Evolutionary conservation across 192 early-diverging fungal species (phyloP), one percentile per base, ranked within the genome.

Genomic region (Coemansia sp.): DNA sequence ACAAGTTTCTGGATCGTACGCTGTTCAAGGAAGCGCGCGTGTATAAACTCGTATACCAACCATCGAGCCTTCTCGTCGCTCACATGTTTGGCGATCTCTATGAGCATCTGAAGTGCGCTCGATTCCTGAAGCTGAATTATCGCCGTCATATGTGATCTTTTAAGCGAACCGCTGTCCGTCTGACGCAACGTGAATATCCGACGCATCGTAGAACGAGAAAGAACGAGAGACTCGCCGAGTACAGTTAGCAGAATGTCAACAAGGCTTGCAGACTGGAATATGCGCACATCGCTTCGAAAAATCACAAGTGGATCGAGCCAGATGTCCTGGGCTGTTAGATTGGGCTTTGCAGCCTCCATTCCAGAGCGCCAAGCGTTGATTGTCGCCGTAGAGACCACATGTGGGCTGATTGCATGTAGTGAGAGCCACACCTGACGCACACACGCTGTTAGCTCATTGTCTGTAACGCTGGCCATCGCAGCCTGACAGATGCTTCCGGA

Each of bases 1-100:
- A 88, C 42, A 9, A 82, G 62, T 57, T 83, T 86, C 41, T 71
- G 73, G 21, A 84, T 62, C 5, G 76, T 48, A 30, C 67, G 66
- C 33, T 86, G 81, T 48, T 85, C 81, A 37, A 88, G 71, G 54
- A 86, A 88, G 9, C 82, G 58, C 1, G 72, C 65, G 61, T 88
- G 85, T 27, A 88, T 66, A 62, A 83, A 88, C 25, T 69, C 66
- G 49, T 75, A 88, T 7, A 84, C 61, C 53, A 75, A 62, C 9
- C 52, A 30, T 17, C 53, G 54, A 30, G 49, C 80, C 25, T 50
- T 50, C 4, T 48, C 64, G 47, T 53, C 45, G 7, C 18, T 22
- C 13, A 54, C 56, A 23, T 55, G 37, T 13, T 46, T 37, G 15
- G 58, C 53, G 10, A 74, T 47, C 48, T 84, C 82, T 18, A 87